Base-by-base conservation (phyloP, 1,284 basidiomycete species). In the Pascua sp. region DNA sequence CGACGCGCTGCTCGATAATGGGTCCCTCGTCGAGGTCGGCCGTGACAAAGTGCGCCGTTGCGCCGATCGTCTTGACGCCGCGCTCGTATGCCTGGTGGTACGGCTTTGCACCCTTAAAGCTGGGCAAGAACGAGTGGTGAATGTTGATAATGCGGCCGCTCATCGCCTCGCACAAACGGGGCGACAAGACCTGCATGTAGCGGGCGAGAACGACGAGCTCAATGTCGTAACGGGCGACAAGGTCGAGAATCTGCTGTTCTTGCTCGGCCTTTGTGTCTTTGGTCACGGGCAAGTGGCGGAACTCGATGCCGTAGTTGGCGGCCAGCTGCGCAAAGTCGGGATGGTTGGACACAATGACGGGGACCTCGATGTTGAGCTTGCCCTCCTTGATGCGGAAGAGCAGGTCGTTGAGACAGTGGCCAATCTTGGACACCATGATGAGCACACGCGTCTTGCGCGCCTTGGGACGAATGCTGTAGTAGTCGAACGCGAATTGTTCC, bases 361-460 rank as follows among this genome's bases (percentile, higher is more conserved):
- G 42, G 42, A 44, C 42, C 42, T 44, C 42, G 42, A 44, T n/a
- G 16, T 44, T 44, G 42, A 44, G 42, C n/a, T 44, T 44, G 42
- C 42, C 42, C 42, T 44, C 42, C 42, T 44, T 44, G 42, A 44
- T 44, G 16, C 42, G 42, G 42, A 44, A 44, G n/a, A 44, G 42
- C 42, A 44, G 16, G 42, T 44, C 42, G 42, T 44, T 44, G 16
- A 44, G 16, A n/a, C 42, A 44, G 42, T 44, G 42, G 5, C 42
- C 42, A 18, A 44, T 44, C 42, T 44, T 44, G 42, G 42, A 44
- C n/a, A 44, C 42, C 42, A 44, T 44, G 42, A 44, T 44, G 5
- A 44, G 42, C 16, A 44, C 42, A n/a, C 42, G 42, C 8, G 42
- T 44, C 42, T 44, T 44, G 42, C 42, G 42, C 10, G 42, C 42